These are phyloP conservation scores for Scytalidium lignicola DNA, from an alignment of 2,329 filamentous ascomycete genomes.

Conservation along the genomic window DNA sequence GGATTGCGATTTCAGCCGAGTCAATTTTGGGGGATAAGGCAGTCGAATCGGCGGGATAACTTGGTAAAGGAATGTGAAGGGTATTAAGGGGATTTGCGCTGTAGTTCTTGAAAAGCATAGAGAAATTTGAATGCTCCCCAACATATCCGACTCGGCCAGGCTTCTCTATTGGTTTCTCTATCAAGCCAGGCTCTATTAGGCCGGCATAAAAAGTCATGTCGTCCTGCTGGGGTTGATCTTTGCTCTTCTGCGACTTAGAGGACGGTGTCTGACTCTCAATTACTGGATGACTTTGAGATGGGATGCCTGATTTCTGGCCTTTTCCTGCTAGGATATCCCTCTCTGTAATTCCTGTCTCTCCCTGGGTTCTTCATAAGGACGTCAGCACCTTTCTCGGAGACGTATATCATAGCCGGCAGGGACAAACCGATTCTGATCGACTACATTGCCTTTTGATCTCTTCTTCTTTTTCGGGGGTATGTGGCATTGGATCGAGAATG, in stretches of 20 bases:
- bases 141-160: constrained; percentile 64
- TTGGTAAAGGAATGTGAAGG: neutral
- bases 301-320: neutral
- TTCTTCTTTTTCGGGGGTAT: constrained; percentile 68
- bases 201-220: constrained; percentile 52
- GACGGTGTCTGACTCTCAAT: neutral
- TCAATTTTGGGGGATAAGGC: neutral
- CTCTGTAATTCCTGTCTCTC: neutral
- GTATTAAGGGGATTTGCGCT: neutral
- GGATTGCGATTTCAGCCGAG: constrained; percentile 72
- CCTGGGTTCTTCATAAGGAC: neutral
- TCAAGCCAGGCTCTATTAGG: constrained; percentile 69
- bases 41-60: neutral
- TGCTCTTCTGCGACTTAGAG: neutral
- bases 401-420: constrained; percentile 15
- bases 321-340: neutral
- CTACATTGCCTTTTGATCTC: constrained; percentile 39
- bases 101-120: neutral
- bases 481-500: constrained; percentile 67
- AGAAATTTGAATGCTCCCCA: neutral
- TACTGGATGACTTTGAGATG: neutral
- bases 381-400: neutral
- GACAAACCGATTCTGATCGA: neutral
- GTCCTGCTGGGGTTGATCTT: neutral
- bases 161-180: constrained; percentile 64